These are phyloP conservation scores for Phlyctochytrium arcticum DNA, from an alignment of 192 early-diverging fungal genomes.

Conservation along the genomic window DNA sequence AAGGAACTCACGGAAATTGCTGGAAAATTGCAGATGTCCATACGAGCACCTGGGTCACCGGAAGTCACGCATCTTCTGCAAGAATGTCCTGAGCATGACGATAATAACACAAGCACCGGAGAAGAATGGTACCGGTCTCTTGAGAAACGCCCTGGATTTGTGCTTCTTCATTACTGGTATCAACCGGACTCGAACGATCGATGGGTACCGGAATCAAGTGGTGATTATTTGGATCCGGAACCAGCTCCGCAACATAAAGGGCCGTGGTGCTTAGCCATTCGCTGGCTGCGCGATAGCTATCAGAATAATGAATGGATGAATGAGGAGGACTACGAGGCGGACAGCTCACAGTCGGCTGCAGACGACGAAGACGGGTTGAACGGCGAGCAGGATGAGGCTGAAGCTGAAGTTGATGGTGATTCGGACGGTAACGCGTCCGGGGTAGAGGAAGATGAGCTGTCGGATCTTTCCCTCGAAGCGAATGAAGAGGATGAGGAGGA, in stretches of 20 bases:
- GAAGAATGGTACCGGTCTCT: conserved; percentile 27
- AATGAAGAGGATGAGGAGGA: conserved; percentile 5
- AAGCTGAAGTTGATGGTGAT: neutral
- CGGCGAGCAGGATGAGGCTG: neutral
- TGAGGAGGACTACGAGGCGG: conserved; percentile 78
- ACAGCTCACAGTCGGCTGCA: conserved; percentile 26
- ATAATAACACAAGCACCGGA: neutral
- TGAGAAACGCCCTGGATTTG: conserved; percentile 22
- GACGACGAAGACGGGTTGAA: conserved; percentile 11
- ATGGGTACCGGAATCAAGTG: conserved; percentile 18
- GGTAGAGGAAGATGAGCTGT: neutral
- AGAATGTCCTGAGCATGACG: neutral
- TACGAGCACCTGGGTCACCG: no score
- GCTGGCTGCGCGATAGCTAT: conserved; percentile 74
- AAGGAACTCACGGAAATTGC: conserved; percentile 10
- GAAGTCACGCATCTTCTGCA: conserved; percentile 25
- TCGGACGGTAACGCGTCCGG: conserved; percentile 9
- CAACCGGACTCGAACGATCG: conserved; percentile 26
- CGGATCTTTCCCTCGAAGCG: neutral
- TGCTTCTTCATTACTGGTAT: conserved; percentile 32
- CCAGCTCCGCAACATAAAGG: conserved; percentile 59
- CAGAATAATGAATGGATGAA: conserved; percentile 80
- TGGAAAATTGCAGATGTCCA: no score
- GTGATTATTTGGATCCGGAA: conserved; percentile 29
- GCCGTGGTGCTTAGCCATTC: conserved; percentile 62